Evolutionary conservation across 805 yeast species (phyloP).

Genomic region (Metschnikowia peoriensis): DNA sequence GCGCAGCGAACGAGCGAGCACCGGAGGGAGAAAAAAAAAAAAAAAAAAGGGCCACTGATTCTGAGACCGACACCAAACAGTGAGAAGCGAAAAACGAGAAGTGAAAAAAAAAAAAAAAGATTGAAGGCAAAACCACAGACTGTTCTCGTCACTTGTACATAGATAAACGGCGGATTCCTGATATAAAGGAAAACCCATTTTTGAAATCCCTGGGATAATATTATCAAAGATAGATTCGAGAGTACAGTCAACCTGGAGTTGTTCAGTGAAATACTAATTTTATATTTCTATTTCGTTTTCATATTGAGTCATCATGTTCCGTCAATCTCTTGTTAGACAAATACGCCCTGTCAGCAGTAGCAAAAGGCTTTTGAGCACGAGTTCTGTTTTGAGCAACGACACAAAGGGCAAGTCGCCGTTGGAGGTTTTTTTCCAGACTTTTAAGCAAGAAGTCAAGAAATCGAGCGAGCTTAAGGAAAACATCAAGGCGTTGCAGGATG

Average conservation of each 20-base stretch:
- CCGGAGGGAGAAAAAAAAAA: neutral
- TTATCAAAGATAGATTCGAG: neutral
- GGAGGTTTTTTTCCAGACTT: slow-evolving; percentile 91
- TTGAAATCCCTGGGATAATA: neutral
- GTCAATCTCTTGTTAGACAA: slow-evolving; percentile 16
- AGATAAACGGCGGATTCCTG: slow-evolving; percentile 4
- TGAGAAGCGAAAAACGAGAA: slow-evolving; percentile 1
- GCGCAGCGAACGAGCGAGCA: neutral
- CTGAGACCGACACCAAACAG: neutral
- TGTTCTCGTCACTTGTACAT: slow-evolving; percentile 15
- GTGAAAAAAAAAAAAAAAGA: slow-evolving; percentile 1
- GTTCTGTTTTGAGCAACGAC: slow-evolving; percentile 11
- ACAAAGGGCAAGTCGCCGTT: slow-evolving; percentile 60
- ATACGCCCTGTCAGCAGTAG: slow-evolving; percentile 8
- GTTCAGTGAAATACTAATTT: neutral
- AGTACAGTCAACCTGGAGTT: neutral
- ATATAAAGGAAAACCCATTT: neutral
- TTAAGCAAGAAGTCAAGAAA: slow-evolving; percentile 87
- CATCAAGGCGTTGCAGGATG: slow-evolving; percentile 92
- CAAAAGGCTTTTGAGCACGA: slow-evolving; percentile 12
- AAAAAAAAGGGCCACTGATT: neutral
- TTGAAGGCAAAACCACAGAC: slow-evolving; percentile 4
- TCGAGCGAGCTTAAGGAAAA: slow-evolving; percentile 86
- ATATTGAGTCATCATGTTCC: slow-evolving; percentile 11
- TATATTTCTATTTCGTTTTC: too few species aligned